Evolutionary conservation across 1,284 basidiomycete species (phyloP).

Genomic region (Agaricales sp.): DNA sequence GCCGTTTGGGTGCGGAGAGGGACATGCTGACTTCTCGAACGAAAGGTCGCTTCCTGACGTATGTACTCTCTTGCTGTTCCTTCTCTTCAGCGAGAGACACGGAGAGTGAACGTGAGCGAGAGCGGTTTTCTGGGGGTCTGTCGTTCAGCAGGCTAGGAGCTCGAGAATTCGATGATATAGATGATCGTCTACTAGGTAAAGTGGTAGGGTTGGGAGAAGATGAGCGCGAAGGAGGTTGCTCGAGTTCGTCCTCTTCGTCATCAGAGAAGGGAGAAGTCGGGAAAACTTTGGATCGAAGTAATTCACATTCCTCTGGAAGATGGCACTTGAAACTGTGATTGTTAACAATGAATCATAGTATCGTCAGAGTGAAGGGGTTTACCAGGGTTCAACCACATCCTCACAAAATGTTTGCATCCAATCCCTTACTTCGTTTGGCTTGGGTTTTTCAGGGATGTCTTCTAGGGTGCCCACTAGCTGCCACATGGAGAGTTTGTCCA

Average conservation of each 20-base stretch:
- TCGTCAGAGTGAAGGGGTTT: constrained; percentile 15
- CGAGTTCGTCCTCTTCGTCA: constrained; percentile 18
- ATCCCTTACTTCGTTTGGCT: constrained; percentile 44
- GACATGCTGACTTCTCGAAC: constrained; percentile 67
- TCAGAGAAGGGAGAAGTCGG: constrained; percentile 49
- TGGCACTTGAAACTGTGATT: constrained; percentile 40
- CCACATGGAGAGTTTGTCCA: constrained; percentile 71
- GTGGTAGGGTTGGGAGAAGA: constrained; percentile 8
- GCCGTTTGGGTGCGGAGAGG: constrained; percentile 21
- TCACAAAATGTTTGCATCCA: constrained; percentile 67
- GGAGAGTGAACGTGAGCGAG: constrained; percentile 57
- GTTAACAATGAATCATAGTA: not conserved
- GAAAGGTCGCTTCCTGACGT: constrained; percentile 32
- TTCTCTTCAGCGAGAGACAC: constrained; percentile 44
- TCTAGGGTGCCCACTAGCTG: constrained; percentile 41
- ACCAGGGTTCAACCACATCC: constrained; percentile 54
- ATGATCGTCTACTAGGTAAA: constrained; percentile 7
- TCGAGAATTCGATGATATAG: not conserved
- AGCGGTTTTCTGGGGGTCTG: constrained; percentile 3
- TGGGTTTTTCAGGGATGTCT: constrained; percentile 16
- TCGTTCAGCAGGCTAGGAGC: constrained; percentile 1
- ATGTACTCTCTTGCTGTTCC: constrained; percentile 28
- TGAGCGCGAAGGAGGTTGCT: constrained; percentile 8
- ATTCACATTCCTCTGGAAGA: constrained; percentile 42
- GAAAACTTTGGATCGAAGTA: constrained; percentile 61